These are phyloP conservation scores for Metarhizium anisopliae DNA, from an alignment of 2,329 filamentous ascomycete genomes.

Conservation along the genomic window DNA sequence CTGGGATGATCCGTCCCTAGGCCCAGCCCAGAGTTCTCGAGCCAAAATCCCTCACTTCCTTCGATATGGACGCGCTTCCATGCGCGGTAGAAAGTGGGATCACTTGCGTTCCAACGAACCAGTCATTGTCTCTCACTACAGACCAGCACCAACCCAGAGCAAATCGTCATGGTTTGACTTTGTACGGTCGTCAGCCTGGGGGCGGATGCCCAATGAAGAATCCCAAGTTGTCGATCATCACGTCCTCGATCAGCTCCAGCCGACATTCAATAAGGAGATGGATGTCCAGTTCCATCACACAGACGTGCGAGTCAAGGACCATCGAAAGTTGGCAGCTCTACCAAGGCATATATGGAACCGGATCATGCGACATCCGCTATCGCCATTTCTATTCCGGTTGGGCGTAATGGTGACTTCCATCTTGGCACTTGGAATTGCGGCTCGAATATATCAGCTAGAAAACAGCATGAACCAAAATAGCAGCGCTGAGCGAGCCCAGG, in stretches of 20 bases:
- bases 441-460: conserved; percentile 60
- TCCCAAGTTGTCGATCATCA: conserved; percentile 38
- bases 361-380: conserved; percentile 71
- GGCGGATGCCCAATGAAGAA: conserved; percentile 35
- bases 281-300: conserved; percentile 21
- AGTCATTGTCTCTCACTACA: conserved; percentile 45
- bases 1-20: conserved; percentile 27
- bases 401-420: conserved; percentile 77
- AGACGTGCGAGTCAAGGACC: conserved; percentile 15
- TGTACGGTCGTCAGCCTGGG: conserved; percentile 44
- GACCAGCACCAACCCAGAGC: conserved; percentile 29
- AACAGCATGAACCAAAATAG: conserved; percentile 29
- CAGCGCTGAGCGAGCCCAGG: conserved; percentile 59
- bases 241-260: conserved; percentile 36
- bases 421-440: conserved; percentile 69
- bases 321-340: conserved; percentile 22
- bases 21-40: conserved; percentile 23
- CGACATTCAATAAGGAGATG: conserved; percentile 33
- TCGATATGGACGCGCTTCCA: conserved; percentile 35
- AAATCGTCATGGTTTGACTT: conserved; percentile 43
- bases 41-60: conserved; percentile 37
- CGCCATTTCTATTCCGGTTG: conserved; percentile 75
- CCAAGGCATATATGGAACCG: conserved; percentile 55
- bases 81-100: conserved; percentile 47
- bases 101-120: conserved; percentile 50